phyloP scores from a whole-genome alignment of 2,329 filamentous ascomycete genomes.

The Paraphoma sp. region DNA sequence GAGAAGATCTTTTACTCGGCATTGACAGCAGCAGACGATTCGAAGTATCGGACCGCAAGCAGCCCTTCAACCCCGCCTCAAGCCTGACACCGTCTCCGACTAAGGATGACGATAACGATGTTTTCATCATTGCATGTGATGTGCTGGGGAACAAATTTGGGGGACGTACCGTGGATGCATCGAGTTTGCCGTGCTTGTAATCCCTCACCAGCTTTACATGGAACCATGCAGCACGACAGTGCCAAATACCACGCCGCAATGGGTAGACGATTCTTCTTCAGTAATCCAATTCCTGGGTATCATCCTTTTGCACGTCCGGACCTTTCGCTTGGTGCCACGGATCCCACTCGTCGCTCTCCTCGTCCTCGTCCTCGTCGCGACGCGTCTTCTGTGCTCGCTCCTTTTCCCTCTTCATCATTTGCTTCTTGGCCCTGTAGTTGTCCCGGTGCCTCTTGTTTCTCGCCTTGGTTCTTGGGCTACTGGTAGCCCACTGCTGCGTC shows the following conservation, averaged over 20 bases:
- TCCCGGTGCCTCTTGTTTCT: conserved; percentile 32
- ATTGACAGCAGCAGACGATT: conserved; percentile 31
- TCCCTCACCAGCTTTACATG: background rate
- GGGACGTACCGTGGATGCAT: conserved; percentile 12
- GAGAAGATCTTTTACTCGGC: conserved; percentile 48
- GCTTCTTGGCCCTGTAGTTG: conserved; percentile 34
- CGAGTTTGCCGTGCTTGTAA: background rate
- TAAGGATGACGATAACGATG: conserved; percentile 95
- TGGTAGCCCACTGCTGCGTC: conserved; percentile 35
- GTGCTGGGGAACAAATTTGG: conserved; percentile 2
- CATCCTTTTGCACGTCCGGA: conserved; percentile 50
- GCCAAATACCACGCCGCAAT: too few species aligned
- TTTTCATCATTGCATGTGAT: conserved; percentile 75
- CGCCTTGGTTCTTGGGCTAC: conserved; percentile 31
- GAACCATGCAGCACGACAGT: too few species aligned
- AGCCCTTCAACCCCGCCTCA: conserved; percentile 29
- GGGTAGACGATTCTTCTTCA: conserved; percentile 21
- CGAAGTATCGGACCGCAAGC: conserved; percentile 25
- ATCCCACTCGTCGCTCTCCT: conserved; percentile 51
- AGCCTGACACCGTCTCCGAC: conserved; percentile 63
- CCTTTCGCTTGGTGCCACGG: conserved; percentile 54
- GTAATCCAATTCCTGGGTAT: conserved; percentile 57
- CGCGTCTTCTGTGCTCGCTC: conserved; percentile 22
- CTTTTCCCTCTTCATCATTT: conserved; percentile 23
- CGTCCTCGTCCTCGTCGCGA: conserved; percentile 25